These are phyloP conservation scores for Ulmus americana DNA, from an alignment of 331 rosid genomes.

Conservation along the genomic window DNA sequence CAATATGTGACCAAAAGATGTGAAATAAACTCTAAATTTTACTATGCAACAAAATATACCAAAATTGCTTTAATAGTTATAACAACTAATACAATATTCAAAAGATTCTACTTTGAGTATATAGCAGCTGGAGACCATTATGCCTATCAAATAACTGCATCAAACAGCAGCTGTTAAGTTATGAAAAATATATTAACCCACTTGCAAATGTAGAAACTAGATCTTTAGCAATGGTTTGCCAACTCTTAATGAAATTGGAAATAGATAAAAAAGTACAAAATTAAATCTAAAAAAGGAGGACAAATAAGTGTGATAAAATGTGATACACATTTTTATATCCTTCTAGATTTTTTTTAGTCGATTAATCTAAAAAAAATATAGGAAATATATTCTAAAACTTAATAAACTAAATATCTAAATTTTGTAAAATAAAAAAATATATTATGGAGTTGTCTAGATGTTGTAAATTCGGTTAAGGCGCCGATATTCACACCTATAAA, in stretches of 20 bases:
- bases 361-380: too few relatives aligned
- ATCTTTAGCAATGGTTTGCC: neutral
- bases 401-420: too few relatives aligned
- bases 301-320: neutral
- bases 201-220: neutral
- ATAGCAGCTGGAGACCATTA: constrained; percentile 95
- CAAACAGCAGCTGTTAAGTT: constrained; percentile 9
- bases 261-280: neutral
- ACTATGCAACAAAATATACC: too few relatives aligned
- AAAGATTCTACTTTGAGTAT: constrained; percentile 88
- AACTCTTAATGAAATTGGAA: neutral
- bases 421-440: too few relatives aligned
- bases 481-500: too few relatives aligned
- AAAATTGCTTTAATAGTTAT: constrained; percentile 37
- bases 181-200: neutral
- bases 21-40: too few relatives aligned
- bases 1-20: too few relatives aligned
- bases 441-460: too few relatives aligned
- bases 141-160: constrained; percentile 96
- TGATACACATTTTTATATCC: too few relatives aligned
- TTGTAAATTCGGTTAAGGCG: too few relatives aligned
- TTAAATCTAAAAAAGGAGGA: neutral
- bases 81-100: constrained; percentile 66
- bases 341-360: too few relatives aligned
- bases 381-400: too few relatives aligned